Evolutionary conservation across 495 filamentous ascomycete species (phyloP).

Genomic region (Staphylotrichum tortipilum): DNA sequence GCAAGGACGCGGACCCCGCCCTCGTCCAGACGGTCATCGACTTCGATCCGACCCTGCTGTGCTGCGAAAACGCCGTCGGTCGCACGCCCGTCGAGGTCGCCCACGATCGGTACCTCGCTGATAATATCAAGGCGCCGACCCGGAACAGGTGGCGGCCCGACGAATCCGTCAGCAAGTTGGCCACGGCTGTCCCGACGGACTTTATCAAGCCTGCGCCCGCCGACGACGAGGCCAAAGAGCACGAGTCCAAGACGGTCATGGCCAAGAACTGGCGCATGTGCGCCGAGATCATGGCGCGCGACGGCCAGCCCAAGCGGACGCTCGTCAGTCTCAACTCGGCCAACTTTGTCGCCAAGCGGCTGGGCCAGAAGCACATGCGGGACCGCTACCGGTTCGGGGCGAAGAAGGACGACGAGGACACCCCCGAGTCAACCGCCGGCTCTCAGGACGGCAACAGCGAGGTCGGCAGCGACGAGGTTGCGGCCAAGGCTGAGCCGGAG

Average conservation of each 20-base stretch:
- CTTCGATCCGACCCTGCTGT: constrained; percentile 47
- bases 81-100: constrained; percentile 60
- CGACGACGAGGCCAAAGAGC: neutral
- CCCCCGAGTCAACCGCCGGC: neutral
- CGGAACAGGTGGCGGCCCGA: neutral
- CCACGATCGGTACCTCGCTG: constrained; percentile 40
- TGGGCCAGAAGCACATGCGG: constrained; percentile 35
- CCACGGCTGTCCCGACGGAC: neutral
- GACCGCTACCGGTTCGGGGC: constrained; percentile 14
- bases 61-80: constrained; percentile 62
- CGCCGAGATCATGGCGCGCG: constrained; percentile 19
- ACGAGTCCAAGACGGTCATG: constrained; percentile 10
- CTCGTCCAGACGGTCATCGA: constrained; percentile 44
- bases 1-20: constrained; percentile 19
- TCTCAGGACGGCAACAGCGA: neutral
- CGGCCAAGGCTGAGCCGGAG: neutral
- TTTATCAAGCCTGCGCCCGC: neutral
- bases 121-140: neutral
- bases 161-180: neutral
- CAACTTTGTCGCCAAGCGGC: constrained; percentile 60
- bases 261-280: constrained; percentile 26
- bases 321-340: constrained; percentile 62
- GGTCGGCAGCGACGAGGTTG: neutral
- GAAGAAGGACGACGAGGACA: neutral
- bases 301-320: constrained; percentile 39